Evolutionary conservation across 345 rosid species (phyloP), one percentile per base, ranked within the genome.

Genomic region (Eutrema yunnanense): DNA sequence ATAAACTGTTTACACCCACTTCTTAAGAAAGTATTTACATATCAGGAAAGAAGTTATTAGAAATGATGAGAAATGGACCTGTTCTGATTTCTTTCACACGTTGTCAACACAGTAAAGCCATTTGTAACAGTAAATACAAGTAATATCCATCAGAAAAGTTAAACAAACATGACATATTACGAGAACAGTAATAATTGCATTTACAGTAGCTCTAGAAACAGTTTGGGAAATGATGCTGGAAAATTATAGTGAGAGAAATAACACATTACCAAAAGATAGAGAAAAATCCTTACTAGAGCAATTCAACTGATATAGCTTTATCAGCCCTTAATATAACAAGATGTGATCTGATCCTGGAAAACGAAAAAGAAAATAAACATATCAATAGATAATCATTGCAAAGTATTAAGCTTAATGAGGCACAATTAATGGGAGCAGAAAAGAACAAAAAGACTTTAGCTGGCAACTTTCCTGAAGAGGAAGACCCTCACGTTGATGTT

Each of bases 391-490:
- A 33, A 37, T 56, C 27, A 65, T 37, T 73, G 51, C 26, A 47
- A 12, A 46, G 65, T 26, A 53, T 22, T 52, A 75, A 51, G 37
- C 64, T 68, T 34, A 54, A 61, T 53, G 69, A 68, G 44, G 59
- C 43, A 53, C 62, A 68, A 61, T 46, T 38, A 57, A 48, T 56
- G 56, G 49, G 42, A 71, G 34, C 41, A 76, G 76, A 49, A 64
- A 34, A 34, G 44, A 76, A 65, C 72, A 77, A 52, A 73, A 63
- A 67, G 61, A 22, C 11, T 75, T 12, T 65, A 77, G 80, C 76
- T 77, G 80, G 76, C 73, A 77, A 51, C 72, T 71, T 57, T 64
- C 76, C 62, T 64, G 72, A 65, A 71, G 80, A 65, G 63, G 72
- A 71, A 71, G 72, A 58, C 58, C 76, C 58, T 77, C 52, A 65